Evolutionary conservation across 495 filamentous ascomycete species (phyloP).

Genomic region (Hypoxylon lenormandii): DNA sequence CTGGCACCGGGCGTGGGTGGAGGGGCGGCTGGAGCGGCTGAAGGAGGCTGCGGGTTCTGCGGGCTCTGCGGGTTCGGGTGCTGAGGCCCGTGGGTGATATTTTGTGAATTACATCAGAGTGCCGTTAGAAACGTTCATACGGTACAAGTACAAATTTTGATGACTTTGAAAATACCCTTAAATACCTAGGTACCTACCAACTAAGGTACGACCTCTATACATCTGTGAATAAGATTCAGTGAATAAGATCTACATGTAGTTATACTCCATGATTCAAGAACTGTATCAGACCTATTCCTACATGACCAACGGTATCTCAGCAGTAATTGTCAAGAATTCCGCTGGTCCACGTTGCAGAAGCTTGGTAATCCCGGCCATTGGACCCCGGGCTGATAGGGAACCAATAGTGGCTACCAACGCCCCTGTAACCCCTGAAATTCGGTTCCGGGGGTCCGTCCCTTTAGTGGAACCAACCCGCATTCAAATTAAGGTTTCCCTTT

Average conservation of each 20-base stretch:
- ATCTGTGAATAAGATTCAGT: too few species aligned
- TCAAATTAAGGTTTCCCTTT: not conserved
- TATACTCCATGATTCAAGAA: too few species aligned
- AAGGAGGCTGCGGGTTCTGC: constrained; percentile 67
- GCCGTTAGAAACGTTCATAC: too few species aligned
- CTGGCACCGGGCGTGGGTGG: constrained; percentile 80
- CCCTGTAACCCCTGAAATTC: constrained; percentile 12
- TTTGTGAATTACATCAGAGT: not conserved
- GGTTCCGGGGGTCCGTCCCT: constrained; percentile 6
- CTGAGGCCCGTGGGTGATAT: constrained; percentile 31
- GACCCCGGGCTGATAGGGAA: not conserved
- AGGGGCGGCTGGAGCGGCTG: constrained; percentile 75
- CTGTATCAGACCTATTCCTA: too few species aligned
- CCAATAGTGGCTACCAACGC: not conserved
- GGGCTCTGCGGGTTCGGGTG: constrained; percentile 63
- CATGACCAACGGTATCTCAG: not conserved
- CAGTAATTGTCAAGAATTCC: too few species aligned
- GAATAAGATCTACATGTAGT: too few species aligned
- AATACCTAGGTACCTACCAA: too few species aligned
- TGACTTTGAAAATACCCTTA: too few species aligned
- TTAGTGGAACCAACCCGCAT: constrained; percentile 20
- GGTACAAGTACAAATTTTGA: too few species aligned
- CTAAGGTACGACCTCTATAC: too few species aligned
- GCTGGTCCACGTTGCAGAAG: too few species aligned
- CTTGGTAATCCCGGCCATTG: too few species aligned